Evolutionary conservation across 2,329 filamentous ascomycete species (phyloP).

Genomic region (Aspergillus sp.): DNA sequence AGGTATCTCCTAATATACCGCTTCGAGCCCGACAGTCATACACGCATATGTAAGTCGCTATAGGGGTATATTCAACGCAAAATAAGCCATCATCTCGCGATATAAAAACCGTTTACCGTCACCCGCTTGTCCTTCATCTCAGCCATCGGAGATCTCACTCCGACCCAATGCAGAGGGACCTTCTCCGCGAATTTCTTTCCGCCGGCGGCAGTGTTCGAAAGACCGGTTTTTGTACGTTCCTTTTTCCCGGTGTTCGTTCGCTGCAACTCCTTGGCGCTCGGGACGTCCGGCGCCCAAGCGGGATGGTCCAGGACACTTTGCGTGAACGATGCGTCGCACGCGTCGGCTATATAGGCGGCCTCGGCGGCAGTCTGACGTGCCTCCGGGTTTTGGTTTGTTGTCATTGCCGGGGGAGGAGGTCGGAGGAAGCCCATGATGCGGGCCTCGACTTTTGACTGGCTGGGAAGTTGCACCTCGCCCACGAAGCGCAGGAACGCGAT

Average conservation of each 20-base stretch:
- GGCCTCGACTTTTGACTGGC: slow-evolving; percentile 46
- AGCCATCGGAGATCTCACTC: slow-evolving; percentile 42
- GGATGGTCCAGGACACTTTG: slow-evolving; percentile 29
- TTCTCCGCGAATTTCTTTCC: slow-evolving; percentile 49
- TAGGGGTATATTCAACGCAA: too few relatives aligned
- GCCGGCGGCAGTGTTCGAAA: slow-evolving; percentile 40
- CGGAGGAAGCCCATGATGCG: slow-evolving; percentile 54
- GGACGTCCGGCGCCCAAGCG: slow-evolving; percentile 28
- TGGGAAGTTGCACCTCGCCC: slow-evolving; percentile 14
- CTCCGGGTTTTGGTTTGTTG: slow-evolving; percentile 19
- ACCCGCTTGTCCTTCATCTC: slow-evolving; percentile 39
- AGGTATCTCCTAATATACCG: too few relatives aligned
- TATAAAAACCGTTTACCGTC: slow-evolving; percentile 30
- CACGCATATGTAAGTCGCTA: too few relatives aligned
- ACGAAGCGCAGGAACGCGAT: slow-evolving; percentile 29
- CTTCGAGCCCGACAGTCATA: too few relatives aligned
- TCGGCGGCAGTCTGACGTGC: slow-evolving; percentile 26
- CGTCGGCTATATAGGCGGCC: slow-evolving; percentile 29
- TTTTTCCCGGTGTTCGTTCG: slow-evolving; percentile 28
- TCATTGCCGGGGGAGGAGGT: slow-evolving; percentile 10
- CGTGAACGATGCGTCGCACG: slow-evolving; percentile 30
- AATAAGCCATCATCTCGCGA: slow-evolving; percentile 17
- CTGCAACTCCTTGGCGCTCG: slow-evolving; percentile 4
- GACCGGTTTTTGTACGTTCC: slow-evolving; percentile 37
- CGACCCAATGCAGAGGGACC: slow-evolving; percentile 50